Evolutionary conservation across 345 rosid genomes (phyloP).

Genomic region (Excoecaria cochinchinensis): DNA sequence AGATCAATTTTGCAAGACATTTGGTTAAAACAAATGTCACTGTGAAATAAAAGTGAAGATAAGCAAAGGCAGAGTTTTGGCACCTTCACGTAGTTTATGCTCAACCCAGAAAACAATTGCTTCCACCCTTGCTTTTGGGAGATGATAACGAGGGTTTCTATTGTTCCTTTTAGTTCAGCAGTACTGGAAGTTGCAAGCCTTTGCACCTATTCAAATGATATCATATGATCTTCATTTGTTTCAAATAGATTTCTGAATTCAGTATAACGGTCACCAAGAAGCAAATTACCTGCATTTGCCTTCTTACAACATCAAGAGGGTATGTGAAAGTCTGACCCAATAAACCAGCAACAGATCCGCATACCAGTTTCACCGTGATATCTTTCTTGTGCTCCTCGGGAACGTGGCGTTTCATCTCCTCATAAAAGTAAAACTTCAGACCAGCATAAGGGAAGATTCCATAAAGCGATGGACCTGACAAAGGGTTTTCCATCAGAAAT

Average conservation of each 20-base stretch:
- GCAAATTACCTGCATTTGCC: slow-evolving; percentile 85
- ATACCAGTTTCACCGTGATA: slow-evolving; percentile 64
- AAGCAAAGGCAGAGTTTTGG: neutral
- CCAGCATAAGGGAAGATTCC: slow-evolving; percentile 99
- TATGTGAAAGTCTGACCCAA: slow-evolving; percentile 94
- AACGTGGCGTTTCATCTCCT: slow-evolving; percentile 90
- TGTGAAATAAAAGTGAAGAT: neutral
- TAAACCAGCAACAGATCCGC: slow-evolving; percentile 88
- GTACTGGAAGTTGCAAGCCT: slow-evolving; percentile 46
- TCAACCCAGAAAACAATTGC: slow-evolving; percentile 87
- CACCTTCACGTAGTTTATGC: slow-evolving; percentile 91
- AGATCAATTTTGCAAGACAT: neutral
- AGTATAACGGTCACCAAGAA: slow-evolving; percentile 6
- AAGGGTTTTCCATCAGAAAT: slow-evolving; percentile 10
- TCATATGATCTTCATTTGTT: neutral
- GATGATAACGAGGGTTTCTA: slow-evolving; percentile 63
- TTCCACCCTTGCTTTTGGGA: slow-evolving; percentile 87
- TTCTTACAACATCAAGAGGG: slow-evolving; percentile 95
- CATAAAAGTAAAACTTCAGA: slow-evolving; percentile 90
- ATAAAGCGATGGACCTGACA: slow-evolving; percentile 82
- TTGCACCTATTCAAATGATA: slow-evolving; percentile 53
- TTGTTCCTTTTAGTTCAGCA: slow-evolving; percentile 63
- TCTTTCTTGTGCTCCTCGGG: slow-evolving; percentile 73
- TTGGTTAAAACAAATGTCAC: neutral
- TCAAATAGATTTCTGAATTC: neutral